phyloP scores from a whole-genome alignment of 2,329 filamentous ascomycete species.

The Fusarium tupiense region DNA sequence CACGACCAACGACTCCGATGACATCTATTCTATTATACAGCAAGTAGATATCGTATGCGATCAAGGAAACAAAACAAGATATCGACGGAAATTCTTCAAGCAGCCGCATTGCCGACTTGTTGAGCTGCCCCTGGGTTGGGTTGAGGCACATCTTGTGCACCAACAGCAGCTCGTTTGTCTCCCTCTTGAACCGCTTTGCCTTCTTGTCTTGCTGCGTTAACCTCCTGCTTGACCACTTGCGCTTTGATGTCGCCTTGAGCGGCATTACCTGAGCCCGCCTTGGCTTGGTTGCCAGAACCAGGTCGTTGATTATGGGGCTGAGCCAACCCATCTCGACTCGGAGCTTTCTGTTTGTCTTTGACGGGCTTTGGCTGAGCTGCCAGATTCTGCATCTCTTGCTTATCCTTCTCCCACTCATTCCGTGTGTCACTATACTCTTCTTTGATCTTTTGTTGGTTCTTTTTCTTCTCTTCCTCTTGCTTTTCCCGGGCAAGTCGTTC shows the following conservation, averaged over 20 bases:
- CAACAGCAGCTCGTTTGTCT: conserved; percentile 13
- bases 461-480: conserved; percentile 74
- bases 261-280: conserved; percentile 11
- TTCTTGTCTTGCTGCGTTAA: background rate
- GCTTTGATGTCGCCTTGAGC: conserved; percentile 19
- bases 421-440: conserved; percentile 81
- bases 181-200: conserved; percentile 14
- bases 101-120: conserved; percentile 19
- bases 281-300: conserved; percentile 12
- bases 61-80: background rate
- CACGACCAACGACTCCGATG: conserved; percentile 12
- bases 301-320: conserved; percentile 23
- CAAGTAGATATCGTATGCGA: background rate
- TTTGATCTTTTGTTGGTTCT: conserved; percentile 77
- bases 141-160: conserved; percentile 14
- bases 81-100: background rate
- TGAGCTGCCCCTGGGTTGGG: conserved; percentile 14
- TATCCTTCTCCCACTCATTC: conserved; percentile 90
- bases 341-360: conserved; percentile 26
- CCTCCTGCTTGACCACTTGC: conserved; percentile 13
- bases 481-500: conserved; percentile 83
- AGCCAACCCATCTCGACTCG: conserved; percentile 24
- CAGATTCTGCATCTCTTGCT: conserved; percentile 77
- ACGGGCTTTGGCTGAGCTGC: conserved; percentile 43
- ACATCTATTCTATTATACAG: conserved; percentile 37